These are phyloP conservation scores for Malus hybrid DNA, from an alignment of 331 rosid genomes.

Conservation along the genomic window DNA sequence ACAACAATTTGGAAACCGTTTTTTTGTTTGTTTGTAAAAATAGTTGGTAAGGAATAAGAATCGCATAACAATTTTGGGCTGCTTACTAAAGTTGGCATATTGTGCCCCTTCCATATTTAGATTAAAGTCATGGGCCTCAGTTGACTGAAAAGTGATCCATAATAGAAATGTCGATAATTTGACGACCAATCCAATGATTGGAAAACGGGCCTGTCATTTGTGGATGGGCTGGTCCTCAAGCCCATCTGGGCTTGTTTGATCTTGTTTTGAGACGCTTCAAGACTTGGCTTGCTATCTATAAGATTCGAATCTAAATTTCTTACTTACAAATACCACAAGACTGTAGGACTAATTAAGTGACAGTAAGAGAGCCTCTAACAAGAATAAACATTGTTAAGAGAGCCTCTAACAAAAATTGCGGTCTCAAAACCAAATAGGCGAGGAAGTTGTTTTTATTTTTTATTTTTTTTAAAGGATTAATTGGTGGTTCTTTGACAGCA, in stretches of 20 bases:
- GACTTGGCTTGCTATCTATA: fast-evolving
- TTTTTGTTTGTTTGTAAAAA: neutral
- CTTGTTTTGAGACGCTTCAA: neutral
- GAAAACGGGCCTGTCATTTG: neutral
- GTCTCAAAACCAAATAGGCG: too few species aligned
- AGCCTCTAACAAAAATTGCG: too few species aligned
- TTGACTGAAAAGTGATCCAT: neutral
- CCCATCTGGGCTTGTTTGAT: neutral
- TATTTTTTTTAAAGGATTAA: too few species aligned
- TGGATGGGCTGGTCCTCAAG: neutral
- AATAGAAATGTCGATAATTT: neutral
- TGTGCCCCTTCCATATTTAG: neutral
- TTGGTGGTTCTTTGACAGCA: too few species aligned
- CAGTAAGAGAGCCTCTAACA: too few species aligned
- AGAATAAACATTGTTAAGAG: too few species aligned
- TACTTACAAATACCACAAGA: too few species aligned
- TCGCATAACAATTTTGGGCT: neutral
- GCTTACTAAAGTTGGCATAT: neutral
- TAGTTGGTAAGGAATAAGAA: neutral
- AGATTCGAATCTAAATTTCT: too few species aligned
- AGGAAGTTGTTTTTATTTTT: too few species aligned
- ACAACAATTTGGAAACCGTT: neutral
- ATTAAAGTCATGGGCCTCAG: neutral
- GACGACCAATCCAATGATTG: neutral
- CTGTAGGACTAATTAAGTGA: too few species aligned